Evolutionary conservation across 1,139 yeast species (phyloP).

Genomic region (Debaryomyces subglobosus): DNA sequence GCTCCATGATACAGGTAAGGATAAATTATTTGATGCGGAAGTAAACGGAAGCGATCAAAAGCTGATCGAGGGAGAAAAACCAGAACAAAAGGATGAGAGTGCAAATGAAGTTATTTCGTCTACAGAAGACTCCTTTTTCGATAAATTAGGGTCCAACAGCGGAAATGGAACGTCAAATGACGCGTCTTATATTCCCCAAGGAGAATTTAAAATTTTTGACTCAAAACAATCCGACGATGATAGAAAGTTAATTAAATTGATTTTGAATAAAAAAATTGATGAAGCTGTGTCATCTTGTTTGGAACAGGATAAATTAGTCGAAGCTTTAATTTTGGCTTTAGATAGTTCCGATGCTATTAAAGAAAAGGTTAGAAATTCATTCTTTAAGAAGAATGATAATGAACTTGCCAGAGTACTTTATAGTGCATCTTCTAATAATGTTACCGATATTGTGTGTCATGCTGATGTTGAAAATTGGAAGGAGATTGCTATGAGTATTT

Average conservation of each 20-base stretch:
- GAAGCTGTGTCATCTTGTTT: conserved; percentile 73
- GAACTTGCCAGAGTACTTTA: conserved; percentile 75
- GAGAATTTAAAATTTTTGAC: conserved; percentile 43
- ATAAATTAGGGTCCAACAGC: conserved; percentile 36
- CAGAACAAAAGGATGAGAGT: conserved; percentile 21
- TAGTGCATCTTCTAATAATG: conserved; percentile 60
- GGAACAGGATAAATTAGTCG: conserved; percentile 63
- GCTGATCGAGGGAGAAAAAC: conserved; percentile 8
- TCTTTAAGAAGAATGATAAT: conserved; percentile 62
- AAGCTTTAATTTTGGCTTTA: conserved; percentile 82
- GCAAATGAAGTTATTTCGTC: conserved; percentile 27
- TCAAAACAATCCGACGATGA: conserved; percentile 28
- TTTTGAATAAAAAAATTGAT: conserved; percentile 65
- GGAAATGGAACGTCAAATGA: conserved; percentile 24
- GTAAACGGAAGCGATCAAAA: conserved; percentile 20
- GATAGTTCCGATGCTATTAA: conserved; percentile 68
- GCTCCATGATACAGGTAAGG: conserved; percentile 54
- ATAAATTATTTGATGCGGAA: conserved; percentile 32
- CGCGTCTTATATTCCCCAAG: conserved; percentile 42
- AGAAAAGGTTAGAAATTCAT: conserved; percentile 69
- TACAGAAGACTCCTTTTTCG: conserved; percentile 52
- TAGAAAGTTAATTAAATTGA: conserved; percentile 53
- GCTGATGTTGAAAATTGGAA: conserved; percentile 84
- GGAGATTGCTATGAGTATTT: conserved; percentile 71
- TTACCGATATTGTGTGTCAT: conserved; percentile 75